A percentile compares a stretch with the other conserved stretches of the same genome.
Evolutionary conservation across 164 flowering plant genomes (phyloP).

Genomic region (Litsea cubeba): DNA sequence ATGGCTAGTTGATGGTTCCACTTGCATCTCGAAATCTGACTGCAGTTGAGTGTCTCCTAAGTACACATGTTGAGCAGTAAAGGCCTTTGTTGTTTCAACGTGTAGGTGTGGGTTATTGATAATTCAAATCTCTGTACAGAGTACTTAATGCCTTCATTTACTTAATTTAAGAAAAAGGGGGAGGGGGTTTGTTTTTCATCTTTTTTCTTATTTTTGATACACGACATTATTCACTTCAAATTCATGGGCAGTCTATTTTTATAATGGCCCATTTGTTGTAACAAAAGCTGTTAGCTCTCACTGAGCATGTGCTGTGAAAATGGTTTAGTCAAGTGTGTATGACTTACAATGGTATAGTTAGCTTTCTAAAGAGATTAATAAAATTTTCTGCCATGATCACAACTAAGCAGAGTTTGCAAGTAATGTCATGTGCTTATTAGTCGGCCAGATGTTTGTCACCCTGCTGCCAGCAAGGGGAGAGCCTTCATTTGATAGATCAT

Average conservation of each 20-base stretch:
- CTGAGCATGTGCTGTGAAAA: not conserved
- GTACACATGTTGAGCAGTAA: constrained; percentile 44
- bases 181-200: not conserved
- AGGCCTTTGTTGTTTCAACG: constrained; percentile 21
- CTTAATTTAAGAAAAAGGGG: not conserved
- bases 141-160: constrained; percentile 14
- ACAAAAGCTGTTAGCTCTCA: not conserved
- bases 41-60: constrained; percentile 71
- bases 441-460: no score
- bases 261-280: no score
- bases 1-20: constrained; percentile 14
- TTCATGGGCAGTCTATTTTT: not conserved
- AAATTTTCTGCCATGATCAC: no score
- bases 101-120: constrained; percentile 21
- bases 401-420: no score
- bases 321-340: not conserved
- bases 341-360: not conserved
- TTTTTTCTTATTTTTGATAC: not conserved
- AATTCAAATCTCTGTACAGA: constrained; percentile 25
- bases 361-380: no score
- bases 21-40: constrained; percentile 33
- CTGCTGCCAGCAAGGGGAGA: no score
- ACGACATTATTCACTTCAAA: not conserved
- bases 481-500: no score
- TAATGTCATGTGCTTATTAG: no score